Evolutionary conservation across 805 yeast genomes (phyloP).

Genomic region (Hanseniaspora thailandica): DNA sequence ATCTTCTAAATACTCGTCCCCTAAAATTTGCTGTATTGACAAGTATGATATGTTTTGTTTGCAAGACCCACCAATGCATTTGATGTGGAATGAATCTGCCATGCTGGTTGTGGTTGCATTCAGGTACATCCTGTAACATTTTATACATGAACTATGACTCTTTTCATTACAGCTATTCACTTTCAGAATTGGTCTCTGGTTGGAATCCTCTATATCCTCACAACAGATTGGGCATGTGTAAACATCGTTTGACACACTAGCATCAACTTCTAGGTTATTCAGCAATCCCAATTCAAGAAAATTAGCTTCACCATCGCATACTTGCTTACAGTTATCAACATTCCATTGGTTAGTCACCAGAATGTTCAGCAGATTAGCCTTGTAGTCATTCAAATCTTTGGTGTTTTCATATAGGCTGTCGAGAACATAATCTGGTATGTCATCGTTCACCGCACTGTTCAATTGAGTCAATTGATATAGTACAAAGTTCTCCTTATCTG

Average conservation of each 20-base stretch:
- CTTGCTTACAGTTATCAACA: neutral
- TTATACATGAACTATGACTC: conserved; percentile 38
- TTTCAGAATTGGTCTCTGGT: conserved; percentile 30
- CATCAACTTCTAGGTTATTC: conserved; percentile 21
- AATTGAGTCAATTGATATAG: neutral
- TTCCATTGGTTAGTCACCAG: conserved; percentile 1
- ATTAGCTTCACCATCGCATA: neutral
- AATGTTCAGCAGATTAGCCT: neutral
- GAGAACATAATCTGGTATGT: neutral
- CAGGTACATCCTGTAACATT: conserved; percentile 57
- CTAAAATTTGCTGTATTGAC: conserved; percentile 26
- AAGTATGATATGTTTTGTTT: conserved; percentile 33
- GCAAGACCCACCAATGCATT: conserved; percentile 33
- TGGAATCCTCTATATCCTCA: conserved; percentile 34
- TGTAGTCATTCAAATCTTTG: neutral
- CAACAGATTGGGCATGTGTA: conserved; percentile 59
- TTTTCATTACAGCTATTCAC: conserved; percentile 54
- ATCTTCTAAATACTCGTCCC: conserved; percentile 25
- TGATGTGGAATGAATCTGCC: conserved; percentile 53
- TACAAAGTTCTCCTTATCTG: neutral
- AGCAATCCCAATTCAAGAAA: neutral
- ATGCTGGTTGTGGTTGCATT: conserved; percentile 35
- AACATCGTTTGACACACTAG: conserved; percentile 15
- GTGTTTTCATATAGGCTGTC: neutral
- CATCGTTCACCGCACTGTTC: neutral